Evolutionary conservation across 441 rosid genomes (phyloP).

Genomic region (Gossypium gossypioides): DNA sequence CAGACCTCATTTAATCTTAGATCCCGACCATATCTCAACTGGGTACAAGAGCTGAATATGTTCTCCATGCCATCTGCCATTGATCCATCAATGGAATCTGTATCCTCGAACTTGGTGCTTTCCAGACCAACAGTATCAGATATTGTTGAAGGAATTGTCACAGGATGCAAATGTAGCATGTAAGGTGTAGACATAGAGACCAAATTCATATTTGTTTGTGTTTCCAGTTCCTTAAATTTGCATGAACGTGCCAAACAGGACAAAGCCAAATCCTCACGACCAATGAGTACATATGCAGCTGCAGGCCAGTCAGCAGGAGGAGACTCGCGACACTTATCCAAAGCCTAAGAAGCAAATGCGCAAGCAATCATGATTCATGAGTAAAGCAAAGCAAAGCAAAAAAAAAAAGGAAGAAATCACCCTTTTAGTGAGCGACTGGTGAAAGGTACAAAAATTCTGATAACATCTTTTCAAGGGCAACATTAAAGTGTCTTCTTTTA

Average conservation of each 20-base stretch:
- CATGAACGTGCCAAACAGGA: constrained; percentile 42
- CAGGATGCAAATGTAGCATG: constrained; percentile 95
- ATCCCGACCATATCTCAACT: constrained; percentile 88
- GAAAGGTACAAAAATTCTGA: not conserved
- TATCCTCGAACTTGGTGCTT: constrained; percentile 67
- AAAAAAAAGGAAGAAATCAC: not conserved
- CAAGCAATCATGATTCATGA: constrained; percentile 17
- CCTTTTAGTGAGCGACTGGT: not conserved
- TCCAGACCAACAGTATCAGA: constrained; percentile 63
- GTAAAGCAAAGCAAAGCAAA: not conserved
- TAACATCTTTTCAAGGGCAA: not conserved
- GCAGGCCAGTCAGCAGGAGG: constrained; percentile 97
- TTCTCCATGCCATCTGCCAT: constrained; percentile 97
- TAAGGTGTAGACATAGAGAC: constrained; percentile 85
- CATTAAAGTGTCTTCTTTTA: not conserved
- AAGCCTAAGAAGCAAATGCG: constrained; percentile 45
- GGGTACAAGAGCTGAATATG: constrained; percentile 80
- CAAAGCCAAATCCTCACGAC: constrained; percentile 88
- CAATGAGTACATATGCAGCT: constrained; percentile 85
- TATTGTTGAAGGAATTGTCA: constrained; percentile 68
- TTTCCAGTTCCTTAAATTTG: constrained; percentile 55
- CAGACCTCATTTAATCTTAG: constrained; percentile 89
- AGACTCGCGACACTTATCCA: constrained; percentile 87
- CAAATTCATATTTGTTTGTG: constrained; percentile 47
- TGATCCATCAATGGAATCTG: constrained; percentile 68